These are phyloP conservation scores for Microcyclospora tardicrescens DNA, from an alignment of 2,329 filamentous ascomycete species.

Conservation along the genomic window DNA sequence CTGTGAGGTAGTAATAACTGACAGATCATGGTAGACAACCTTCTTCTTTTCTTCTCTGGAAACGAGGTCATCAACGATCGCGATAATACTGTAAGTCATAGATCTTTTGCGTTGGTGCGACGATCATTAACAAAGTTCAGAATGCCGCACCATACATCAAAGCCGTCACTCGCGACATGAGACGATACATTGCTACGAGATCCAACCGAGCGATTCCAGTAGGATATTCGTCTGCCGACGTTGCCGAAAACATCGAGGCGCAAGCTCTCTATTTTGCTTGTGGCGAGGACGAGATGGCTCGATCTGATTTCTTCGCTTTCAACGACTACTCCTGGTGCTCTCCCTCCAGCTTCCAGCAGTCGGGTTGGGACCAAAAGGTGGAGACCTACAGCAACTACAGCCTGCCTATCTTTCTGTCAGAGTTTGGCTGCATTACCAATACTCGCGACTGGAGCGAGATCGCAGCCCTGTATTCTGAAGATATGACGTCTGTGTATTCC, in stretches of 20 bases:
- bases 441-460: slow-evolving; percentile 72
- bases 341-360: slow-evolving; percentile 50
- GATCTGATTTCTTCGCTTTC: slow-evolving; percentile 79
- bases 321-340: slow-evolving; percentile 84
- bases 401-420: slow-evolving; percentile 82
- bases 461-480: slow-evolving; percentile 57
- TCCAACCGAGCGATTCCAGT: slow-evolving; percentile 58
- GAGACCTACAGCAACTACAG: slow-evolving; percentile 76
- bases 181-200: slow-evolving; percentile 65
- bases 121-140: too few species aligned
- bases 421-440: slow-evolving; percentile 81
- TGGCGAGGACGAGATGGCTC: slow-evolving; percentile 58
- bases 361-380: slow-evolving; percentile 81
- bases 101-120: too few species aligned
- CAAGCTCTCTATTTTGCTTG: slow-evolving; percentile 90
- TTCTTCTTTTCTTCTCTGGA: slow-evolving; percentile 67
- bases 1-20: background rate
- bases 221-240: slow-evolving; percentile 74
- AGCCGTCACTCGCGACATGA: slow-evolving; percentile 66
- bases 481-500: slow-evolving; percentile 87
- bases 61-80: slow-evolving; percentile 62
- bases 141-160: slow-evolving; percentile 54
- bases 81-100: slow-evolving; percentile 33
- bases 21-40: slow-evolving; percentile 45
- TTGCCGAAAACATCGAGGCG: slow-evolving; percentile 70